These are phyloP conservation scores for Phytophthora fragariaefolia DNA, from an alignment of 352 stramenopile species.

Conservation along the genomic window DNA sequence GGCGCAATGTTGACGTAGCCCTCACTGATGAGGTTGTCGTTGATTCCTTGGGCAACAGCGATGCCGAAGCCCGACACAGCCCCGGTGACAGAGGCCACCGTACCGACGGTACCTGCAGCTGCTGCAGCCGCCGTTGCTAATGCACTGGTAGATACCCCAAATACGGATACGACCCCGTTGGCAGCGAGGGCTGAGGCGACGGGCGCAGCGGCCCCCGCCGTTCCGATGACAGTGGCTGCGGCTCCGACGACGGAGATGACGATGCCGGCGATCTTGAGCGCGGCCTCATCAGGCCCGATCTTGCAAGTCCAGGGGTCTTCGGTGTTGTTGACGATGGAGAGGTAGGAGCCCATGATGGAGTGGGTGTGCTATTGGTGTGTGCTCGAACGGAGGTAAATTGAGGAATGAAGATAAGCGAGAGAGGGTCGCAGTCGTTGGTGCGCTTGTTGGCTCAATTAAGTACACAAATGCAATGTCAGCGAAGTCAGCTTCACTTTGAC, in stretches of 20 bases:
- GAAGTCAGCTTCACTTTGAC: conserved; percentile 5
- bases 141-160: conserved; percentile 38
- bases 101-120: conserved; percentile 22
- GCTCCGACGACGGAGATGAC: conserved; percentile 36
- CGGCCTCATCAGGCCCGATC: conserved; percentile 42
- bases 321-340: conserved; percentile 59
- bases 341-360: conserved; percentile 48
- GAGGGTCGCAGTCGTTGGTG: not conserved
- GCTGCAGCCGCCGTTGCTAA: conserved; percentile 27
- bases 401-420: conserved; percentile 10
- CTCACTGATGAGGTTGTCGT: conserved; percentile 41
- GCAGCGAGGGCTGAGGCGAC: conserved; percentile 32
- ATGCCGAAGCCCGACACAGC: conserved; percentile 46
- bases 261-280: conserved; percentile 6
- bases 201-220: conserved; percentile 36
- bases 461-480: conserved; percentile 5
- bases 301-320: conserved; percentile 46
- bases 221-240: conserved; percentile 34
- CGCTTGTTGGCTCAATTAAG: not conserved
- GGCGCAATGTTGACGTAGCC: conserved; percentile 42
- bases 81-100: conserved; percentile 29
- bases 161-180: conserved; percentile 40
- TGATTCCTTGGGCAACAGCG: conserved; percentile 42
- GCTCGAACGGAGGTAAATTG: conserved; percentile 14
- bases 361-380: not conserved